A percentile compares a stretch with the other conserved stretches of the same genome.
Evolutionary conservation across 176 grass and related monocot species (phyloP).

Genomic region (Zea luxurians): DNA sequence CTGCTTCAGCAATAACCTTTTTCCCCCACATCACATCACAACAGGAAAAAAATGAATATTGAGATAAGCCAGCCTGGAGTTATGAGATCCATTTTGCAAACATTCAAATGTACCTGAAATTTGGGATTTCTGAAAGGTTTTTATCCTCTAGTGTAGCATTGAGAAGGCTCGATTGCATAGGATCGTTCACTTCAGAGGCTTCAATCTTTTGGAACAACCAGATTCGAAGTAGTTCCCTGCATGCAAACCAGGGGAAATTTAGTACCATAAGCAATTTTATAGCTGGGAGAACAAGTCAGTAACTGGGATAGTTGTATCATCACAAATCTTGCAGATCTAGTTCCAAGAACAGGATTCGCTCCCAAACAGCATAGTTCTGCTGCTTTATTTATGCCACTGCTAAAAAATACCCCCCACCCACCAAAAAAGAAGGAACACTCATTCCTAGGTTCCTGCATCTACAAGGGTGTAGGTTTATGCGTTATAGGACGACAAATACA

Average conservation of each 20-base stretch:
- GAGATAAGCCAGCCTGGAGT: too few species aligned
- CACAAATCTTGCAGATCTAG: background rate
- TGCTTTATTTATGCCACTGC: conserved; percentile 1
- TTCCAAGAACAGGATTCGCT: background rate
- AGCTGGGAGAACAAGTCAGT: background rate
- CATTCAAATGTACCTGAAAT: too few species aligned
- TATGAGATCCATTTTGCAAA: too few species aligned
- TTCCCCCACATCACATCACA: too few species aligned
- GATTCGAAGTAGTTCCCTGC: background rate
- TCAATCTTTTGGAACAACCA: conserved; percentile 13
- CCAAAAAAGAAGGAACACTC: too few species aligned
- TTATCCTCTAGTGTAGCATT: too few species aligned
- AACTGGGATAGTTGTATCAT: background rate
- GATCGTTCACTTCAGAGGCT: background rate
- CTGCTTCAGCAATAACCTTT: too few species aligned
- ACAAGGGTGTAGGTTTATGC: background rate
- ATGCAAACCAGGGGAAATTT: background rate
- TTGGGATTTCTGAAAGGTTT: too few species aligned
- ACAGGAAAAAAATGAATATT: too few species aligned
- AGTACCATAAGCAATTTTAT: background rate
- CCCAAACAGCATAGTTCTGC: background rate
- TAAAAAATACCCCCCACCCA: background rate
- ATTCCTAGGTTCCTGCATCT: background rate
- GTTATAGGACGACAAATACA: background rate
- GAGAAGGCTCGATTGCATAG: too few species aligned